Conservation (phyloP, 768 basidiomycete species). For the Naematelia encephala region DNA sequence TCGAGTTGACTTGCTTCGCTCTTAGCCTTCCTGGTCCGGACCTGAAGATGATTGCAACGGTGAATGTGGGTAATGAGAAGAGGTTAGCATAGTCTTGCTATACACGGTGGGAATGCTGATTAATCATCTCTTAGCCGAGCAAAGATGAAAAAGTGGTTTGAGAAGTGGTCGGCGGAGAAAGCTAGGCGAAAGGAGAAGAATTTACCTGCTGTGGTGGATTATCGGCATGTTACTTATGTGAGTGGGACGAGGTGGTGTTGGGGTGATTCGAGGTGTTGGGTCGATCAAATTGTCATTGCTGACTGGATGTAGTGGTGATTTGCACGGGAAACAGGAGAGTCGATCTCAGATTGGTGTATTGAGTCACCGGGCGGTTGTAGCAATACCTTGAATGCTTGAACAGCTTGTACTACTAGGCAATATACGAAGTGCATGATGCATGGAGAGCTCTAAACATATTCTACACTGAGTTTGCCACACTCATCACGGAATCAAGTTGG, state of each 20-base stretch:
- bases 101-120: neutral
- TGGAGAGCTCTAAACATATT: too few relatives aligned
- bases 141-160: slow-evolving; percentile 83
- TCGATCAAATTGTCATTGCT: too few relatives aligned
- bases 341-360: neutral
- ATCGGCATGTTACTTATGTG: slow-evolving; percentile 49
- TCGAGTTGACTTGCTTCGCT: slow-evolving; percentile 91
- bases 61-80: slow-evolving; percentile 51
- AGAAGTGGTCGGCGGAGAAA: slow-evolving; percentile 81
- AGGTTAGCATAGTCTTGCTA: slow-evolving; percentile 23
- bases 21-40: slow-evolving; percentile 72
- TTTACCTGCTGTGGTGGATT: slow-evolving; percentile 45
- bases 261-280: too few relatives aligned
- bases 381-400: neutral
- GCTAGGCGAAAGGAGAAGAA: slow-evolving; percentile 56
- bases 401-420: neutral
- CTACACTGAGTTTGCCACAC: too few relatives aligned
- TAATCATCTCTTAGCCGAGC: slow-evolving; percentile 54
- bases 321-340: too few relatives aligned
- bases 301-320: neutral
- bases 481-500: too few relatives aligned
- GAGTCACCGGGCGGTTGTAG: neutral
- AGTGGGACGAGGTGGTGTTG: slow-evolving; percentile 16
- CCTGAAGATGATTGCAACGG: slow-evolving; percentile 87
- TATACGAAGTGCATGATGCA: too few relatives aligned